Base-by-base conservation (phyloP, 192 early-diverging fungal species). In the Polychytrium aggregatum region DNA sequence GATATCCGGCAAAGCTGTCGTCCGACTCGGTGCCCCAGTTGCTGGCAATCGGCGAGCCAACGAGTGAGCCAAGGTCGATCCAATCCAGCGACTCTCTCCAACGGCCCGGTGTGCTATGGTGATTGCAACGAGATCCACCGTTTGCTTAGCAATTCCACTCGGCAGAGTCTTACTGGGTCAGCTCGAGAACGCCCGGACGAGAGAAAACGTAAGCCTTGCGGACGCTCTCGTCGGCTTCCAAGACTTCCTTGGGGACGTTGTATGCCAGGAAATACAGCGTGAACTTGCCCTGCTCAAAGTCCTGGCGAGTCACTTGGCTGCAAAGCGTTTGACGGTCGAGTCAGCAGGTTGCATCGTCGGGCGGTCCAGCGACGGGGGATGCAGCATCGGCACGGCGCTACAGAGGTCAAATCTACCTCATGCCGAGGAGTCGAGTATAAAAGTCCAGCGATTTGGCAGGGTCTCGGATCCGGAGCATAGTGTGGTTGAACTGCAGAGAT, bases 1-100 rank as follows among this genome's bases (percentile, higher is more conserved):
- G 63, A 58, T 88, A 86, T 16, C 62, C 57, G 16, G 64, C 46
- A 52, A 83, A 79, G 20, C 53, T 47, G 14, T 60, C 41, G 40
- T 90, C 81, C 17, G 65, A 53, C 56, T 90, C 84, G 13, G 83
- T 85, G 22, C 84, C 84, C 65, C 82, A 83, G 68, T 90, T 88
- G 66, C 78, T 80, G 51, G 41, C 9, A 21, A 38, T n/a, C n/a
- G n/a, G n/a, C n/a, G n/a, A n/a, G n/a, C n/a, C n/a, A n/a, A n/a
- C n/a, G n/a, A n/a, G n/a, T n/a, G n/a, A n/a, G n/a, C n/a, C n/a
- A n/a, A n/a, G n/a, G n/a, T n/a, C n/a, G n/a, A n/a, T n/a, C n/a
- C n/a, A n/a, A n/a, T n/a, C n/a, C n/a, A n/a, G n/a, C n/a, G n/a
- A n/a, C n/a, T n/a, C n/a, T n/a, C n/a, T n/a, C n/a, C n/a, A n/a